phyloP scores from a whole-genome alignment of 345 rosid species.

The Syzygium aromaticum region DNA sequence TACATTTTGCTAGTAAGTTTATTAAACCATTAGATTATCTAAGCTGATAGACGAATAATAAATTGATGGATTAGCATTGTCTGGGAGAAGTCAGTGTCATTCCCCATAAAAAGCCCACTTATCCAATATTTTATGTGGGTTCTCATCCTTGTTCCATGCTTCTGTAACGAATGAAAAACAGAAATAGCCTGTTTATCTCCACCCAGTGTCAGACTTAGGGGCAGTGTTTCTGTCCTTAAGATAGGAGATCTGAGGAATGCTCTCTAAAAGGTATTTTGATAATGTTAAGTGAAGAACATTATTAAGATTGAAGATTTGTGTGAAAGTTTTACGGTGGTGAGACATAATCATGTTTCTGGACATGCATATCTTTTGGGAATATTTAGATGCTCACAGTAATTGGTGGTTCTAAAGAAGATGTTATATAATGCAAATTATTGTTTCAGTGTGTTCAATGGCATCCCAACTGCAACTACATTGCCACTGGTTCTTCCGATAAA shows the following conservation, averaged over 20 bases:
- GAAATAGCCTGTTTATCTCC: not conserved
- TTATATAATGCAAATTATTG: constrained; percentile 2
- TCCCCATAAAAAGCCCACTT: not conserved
- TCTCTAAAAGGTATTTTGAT: not conserved
- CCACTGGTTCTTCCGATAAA: constrained; percentile 92
- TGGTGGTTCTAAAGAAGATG: not conserved
- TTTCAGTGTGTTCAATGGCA: constrained; percentile 97
- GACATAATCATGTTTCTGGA: not conserved
- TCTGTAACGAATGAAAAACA: not conserved
- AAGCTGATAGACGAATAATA: not conserved
- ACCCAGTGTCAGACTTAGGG: not conserved
- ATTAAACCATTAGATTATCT: not conserved
- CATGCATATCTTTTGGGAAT: not conserved
- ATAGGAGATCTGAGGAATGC: not conserved
- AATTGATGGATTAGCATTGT: not conserved
- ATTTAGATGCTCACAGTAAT: not conserved
- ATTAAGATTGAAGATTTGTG: not conserved
- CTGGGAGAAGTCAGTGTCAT: not conserved
- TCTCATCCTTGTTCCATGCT: not conserved
- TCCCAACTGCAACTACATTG: constrained; percentile 91
- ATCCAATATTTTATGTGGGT: not conserved
- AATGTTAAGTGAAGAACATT: not conserved
- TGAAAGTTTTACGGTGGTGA: not conserved
- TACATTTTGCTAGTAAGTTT: not conserved
- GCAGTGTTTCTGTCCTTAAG: not conserved